Evolutionary conservation across 495 filamentous ascomycete species (phyloP), one percentile per base, ranked within the genome.

Genomic region (Aspergillus sclerotiicarbonarius): DNA sequence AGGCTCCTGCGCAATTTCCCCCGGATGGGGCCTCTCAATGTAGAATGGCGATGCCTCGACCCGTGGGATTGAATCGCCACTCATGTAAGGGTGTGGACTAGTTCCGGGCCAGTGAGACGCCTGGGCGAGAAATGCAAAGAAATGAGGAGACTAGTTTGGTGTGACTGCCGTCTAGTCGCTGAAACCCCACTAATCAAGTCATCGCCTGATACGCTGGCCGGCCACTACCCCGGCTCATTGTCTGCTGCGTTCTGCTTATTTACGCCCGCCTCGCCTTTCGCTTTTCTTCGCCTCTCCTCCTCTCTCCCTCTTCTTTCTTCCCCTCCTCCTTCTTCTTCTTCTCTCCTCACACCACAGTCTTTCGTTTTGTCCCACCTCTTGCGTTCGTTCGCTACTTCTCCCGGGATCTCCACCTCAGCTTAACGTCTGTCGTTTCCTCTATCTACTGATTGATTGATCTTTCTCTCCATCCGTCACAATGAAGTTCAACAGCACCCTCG

Each of bases 401-500:
- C 31, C 18, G 19, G 20, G 49, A 16, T 51, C 29, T 21, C 33
- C 37, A 48, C 13, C 58, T 19, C 16, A 16, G 46, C 44, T 44
- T 20, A 52, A 49, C n/a, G 50, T 58, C 53, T 58, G 53, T 67
- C 53, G 41, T 49, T 58, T 58, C 45, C 46, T 43, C 41, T n/a
- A n/a, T 8, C 15, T 12, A 2, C 37, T 16, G 2, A 46, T 25
- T 25, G 25, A 25, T 49, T 20, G 7, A 49, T 49, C 46, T 46
- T 10, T 1, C 9, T 54, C 29, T 48, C 16, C 16, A 53, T 47
- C 32, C 41, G 33, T 62, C 71, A 71, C 56, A 35, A 79, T 79
- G 76, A 77, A 79, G 71, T 53, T 79, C 66, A 49, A 49, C 46
- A 74, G 56, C 53, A 20, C 76, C 51, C 25, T 79, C 49, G 67